These are phyloP conservation scores for Gaertneriomyces sp. DNA, from an alignment of 192 early-diverging fungal genomes.

Conservation along the genomic window DNA sequence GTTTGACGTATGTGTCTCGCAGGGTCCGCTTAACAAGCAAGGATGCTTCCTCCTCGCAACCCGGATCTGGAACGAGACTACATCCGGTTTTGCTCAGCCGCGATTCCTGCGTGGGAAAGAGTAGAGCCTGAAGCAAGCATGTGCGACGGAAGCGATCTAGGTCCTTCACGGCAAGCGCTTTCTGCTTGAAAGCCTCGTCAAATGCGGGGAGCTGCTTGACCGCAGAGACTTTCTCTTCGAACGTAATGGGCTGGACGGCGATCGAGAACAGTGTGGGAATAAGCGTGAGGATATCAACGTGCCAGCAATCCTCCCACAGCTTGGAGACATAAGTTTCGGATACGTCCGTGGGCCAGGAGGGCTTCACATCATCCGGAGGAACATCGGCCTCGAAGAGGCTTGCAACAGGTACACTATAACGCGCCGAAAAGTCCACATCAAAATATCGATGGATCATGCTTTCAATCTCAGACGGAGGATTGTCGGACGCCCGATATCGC, in stretches of 20 bases:
- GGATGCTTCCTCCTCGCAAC: background rate
- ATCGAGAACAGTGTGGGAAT: slow-evolving; percentile 23
- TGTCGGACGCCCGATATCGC: slow-evolving; percentile 24
- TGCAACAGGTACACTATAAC: background rate
- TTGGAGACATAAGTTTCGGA: slow-evolving; percentile 11
- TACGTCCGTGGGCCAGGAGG: slow-evolving; percentile 15
- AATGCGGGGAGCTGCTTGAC: slow-evolving; percentile 7
- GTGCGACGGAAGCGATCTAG: slow-evolving; percentile 6
- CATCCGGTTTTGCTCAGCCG: slow-evolving; percentile 19
- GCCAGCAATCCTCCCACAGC: slow-evolving; percentile 14
- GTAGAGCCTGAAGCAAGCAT: slow-evolving; percentile 16
- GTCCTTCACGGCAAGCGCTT: slow-evolving; percentile 1
- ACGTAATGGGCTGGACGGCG: background rate
- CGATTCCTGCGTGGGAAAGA: slow-evolving; percentile 17
- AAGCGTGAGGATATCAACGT: slow-evolving; percentile 12
- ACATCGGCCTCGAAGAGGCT: slow-evolving; percentile 21
- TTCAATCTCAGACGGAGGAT: slow-evolving; percentile 2
- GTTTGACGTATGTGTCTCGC: slow-evolving; percentile 10
- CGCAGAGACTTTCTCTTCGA: slow-evolving; percentile 9
- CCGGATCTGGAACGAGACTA: slow-evolving; percentile 10
- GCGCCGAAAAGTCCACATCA: slow-evolving; percentile 6
- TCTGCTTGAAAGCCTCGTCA: background rate
- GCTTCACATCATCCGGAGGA: background rate
- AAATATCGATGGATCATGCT: slow-evolving; percentile 23
- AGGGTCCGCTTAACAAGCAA: slow-evolving; percentile 3